Base-by-base conservation (phyloP, 2,329 filamentous ascomycete species). In the Trichoderma atroviride region DNA sequence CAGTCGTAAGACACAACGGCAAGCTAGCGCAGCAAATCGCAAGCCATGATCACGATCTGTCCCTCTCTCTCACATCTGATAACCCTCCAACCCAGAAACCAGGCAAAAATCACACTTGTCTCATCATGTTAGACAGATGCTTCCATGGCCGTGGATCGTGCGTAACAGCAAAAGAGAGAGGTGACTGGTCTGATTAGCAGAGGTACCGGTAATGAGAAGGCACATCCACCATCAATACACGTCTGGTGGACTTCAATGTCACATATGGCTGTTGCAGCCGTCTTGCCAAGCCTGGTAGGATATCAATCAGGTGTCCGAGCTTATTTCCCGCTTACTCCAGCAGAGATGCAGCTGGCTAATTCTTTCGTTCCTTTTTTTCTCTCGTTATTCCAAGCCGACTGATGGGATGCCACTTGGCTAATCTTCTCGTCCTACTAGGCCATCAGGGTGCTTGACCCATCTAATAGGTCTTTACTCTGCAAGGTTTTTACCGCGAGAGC, bases 401-500 rank as follows among this genome's bases (percentile, higher is more conserved):
- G 16, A 55, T 13, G 33, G 52, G 50, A 43, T 29, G 31, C 29
- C 31, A 27, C 14, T 50, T 16, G 24, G 29, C 43, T 43, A 43
- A 4, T 13, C 22, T 31, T 63, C 29, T 27, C 52, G 3, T 19
- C 37, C 14, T 31, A 40, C 22, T 40, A 40, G 61, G 40, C 22
- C 40, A 29, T 57, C 55, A 31, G 16, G 19, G 47, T 50, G 11
- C 61, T 52, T 24, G 29, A 43, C 16, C 35, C 33, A 56, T 56
- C 24, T 24, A 14, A 37, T 43, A n/a, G 19, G 40, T 33, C 31
- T 22, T 14, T 27, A 35, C 19, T 16, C 13, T 58, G 14, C 63
- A 50, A 37, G 50, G 57, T 52, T 69, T 57, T 69, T 57, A 57
- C 66, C 57, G 57, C 59, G 66, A 24, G 66, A 69, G 59, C 66